Conservation (phyloP, 2,329 filamentous ascomycete genomes). For the Fusarium begoniae region DNA sequence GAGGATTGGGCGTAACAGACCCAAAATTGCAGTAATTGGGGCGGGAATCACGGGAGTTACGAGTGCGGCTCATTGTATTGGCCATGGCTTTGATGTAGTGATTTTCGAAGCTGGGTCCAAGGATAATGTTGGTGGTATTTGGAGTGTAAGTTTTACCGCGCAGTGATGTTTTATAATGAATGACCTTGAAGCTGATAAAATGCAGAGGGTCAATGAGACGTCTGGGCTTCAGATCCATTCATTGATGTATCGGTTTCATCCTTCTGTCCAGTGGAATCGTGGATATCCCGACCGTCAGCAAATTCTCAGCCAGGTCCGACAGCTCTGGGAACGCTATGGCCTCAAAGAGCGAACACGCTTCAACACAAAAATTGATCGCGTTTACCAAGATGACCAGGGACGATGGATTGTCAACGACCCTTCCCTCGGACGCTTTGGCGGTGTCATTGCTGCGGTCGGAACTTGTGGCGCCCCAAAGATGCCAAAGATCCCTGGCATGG, state of each 20-base stretch:
- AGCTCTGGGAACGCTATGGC: conserved; percentile 79
- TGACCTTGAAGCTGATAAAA: neutral
- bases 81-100: conserved; percentile 83
- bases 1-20: conserved; percentile 59
- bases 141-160: conserved; percentile 66
- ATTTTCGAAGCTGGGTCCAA: conserved; percentile 79
- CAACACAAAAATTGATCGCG: conserved; percentile 72
- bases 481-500: conserved; percentile 74
- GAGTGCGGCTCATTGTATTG: conserved; percentile 82
- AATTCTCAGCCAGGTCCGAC: conserved; percentile 76
- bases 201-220: conserved; percentile 79
- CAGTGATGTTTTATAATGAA: neutral
- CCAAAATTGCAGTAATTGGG: conserved; percentile 75
- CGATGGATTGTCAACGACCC: conserved; percentile 82
- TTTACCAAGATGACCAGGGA: conserved; percentile 73
- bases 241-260: conserved; percentile 89
- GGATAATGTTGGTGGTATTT: conserved; percentile 78
- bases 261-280: conserved; percentile 75
- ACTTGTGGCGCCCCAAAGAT: conserved; percentile 83
- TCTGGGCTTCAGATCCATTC: conserved; percentile 86
- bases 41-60: conserved; percentile 80
- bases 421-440: conserved; percentile 77
- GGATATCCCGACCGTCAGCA: conserved; percentile 83
- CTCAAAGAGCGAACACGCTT: conserved; percentile 78
- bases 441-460: conserved; percentile 79